A percentile compares a stretch with the other conserved stretches of the same genome.
These are phyloP conservation scores for Tolypocladium pustulatum DNA, from an alignment of 2,329 filamentous ascomycete genomes.

Conservation along the genomic window DNA sequence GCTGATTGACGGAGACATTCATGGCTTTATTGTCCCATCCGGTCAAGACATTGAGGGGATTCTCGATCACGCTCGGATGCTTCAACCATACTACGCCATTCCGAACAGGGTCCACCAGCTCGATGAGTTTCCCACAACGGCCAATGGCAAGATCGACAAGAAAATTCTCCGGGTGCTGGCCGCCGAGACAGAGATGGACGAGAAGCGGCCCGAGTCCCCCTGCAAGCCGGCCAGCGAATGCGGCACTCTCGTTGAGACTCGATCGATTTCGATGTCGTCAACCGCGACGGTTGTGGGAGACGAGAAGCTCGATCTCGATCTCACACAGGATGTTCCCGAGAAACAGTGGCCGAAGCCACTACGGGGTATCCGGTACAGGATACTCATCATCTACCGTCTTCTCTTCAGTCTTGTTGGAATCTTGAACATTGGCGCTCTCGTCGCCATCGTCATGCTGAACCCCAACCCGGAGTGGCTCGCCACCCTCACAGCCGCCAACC, in stretches of 20 bases:
- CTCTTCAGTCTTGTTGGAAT: slow-evolving; percentile 44
- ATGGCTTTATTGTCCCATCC: slow-evolving; percentile 36
- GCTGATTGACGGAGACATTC: slow-evolving; percentile 34
- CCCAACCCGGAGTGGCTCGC: slow-evolving; percentile 25
- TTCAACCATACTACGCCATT: slow-evolving; percentile 45
- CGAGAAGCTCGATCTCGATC: slow-evolving; percentile 17
- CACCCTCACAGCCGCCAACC: slow-evolving; percentile 35
- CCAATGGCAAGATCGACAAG: slow-evolving; percentile 49
- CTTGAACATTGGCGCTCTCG: slow-evolving; percentile 37
- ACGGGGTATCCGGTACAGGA: slow-evolving; percentile 29
- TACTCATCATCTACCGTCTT: slow-evolving; percentile 44
- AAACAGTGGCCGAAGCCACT: slow-evolving; percentile 29
- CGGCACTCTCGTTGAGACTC: slow-evolving; percentile 15
- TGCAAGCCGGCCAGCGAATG: slow-evolving; percentile 7
- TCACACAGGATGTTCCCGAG: slow-evolving; percentile 22
- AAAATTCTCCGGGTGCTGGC: slow-evolving; percentile 27
- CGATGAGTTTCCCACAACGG: slow-evolving; percentile 34
- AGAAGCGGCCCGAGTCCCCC: not conserved
- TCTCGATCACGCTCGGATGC: slow-evolving; percentile 26
- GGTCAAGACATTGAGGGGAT: slow-evolving; percentile 25
- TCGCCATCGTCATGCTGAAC: slow-evolving; percentile 26
- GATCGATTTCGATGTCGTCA: slow-evolving; percentile 18
- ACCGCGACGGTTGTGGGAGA: slow-evolving; percentile 15
- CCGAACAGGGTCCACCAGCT: slow-evolving; percentile 34
- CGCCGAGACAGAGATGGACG: slow-evolving; percentile 3